These are phyloP conservation scores for Annulohypoxylon truncatum DNA, from an alignment of 2,329 filamentous ascomycete genomes.

Conservation along the genomic window DNA sequence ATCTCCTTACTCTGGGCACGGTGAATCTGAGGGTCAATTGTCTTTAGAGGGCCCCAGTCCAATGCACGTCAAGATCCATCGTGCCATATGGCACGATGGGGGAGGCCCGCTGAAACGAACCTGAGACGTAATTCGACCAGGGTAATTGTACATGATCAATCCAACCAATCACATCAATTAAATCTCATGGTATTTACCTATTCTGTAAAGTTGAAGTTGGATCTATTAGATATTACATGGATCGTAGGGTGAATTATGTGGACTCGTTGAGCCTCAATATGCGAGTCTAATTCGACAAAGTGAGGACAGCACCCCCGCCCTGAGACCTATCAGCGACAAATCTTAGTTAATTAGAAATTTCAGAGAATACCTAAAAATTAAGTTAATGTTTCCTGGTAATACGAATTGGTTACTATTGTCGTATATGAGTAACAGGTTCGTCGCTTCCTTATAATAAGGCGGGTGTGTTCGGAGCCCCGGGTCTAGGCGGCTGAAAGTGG, in stretches of 20 bases:
- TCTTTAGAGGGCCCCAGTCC: background rate
- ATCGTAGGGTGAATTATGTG: background rate
- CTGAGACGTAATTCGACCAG: slow-evolving; percentile 29
- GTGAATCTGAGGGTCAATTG: background rate
- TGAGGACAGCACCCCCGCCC: background rate
- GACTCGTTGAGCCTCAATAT: slow-evolving; percentile 17
- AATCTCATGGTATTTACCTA: background rate
- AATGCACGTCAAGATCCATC: slow-evolving; percentile 23
- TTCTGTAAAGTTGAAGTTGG: background rate
- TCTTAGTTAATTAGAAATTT: background rate
- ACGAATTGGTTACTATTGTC: background rate
- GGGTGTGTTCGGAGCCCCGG: background rate
- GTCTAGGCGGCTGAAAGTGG: background rate
- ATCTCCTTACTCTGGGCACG: background rate
- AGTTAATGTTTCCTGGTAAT: background rate
- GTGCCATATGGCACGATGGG: slow-evolving; percentile 33
- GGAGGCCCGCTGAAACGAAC: slow-evolving; percentile 33
- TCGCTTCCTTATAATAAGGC: background rate
- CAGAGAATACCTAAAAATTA: background rate
- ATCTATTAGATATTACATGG: background rate
- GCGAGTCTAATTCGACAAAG: background rate
- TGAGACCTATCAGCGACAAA: background rate
- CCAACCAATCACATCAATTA: background rate
- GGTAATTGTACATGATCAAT: background rate
- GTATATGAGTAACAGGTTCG: background rate